Evolutionary conservation across 257 asterid species (phyloP), one percentile per base, ranked within the genome.

Genomic region (Haberlea rhodopensis): DNA sequence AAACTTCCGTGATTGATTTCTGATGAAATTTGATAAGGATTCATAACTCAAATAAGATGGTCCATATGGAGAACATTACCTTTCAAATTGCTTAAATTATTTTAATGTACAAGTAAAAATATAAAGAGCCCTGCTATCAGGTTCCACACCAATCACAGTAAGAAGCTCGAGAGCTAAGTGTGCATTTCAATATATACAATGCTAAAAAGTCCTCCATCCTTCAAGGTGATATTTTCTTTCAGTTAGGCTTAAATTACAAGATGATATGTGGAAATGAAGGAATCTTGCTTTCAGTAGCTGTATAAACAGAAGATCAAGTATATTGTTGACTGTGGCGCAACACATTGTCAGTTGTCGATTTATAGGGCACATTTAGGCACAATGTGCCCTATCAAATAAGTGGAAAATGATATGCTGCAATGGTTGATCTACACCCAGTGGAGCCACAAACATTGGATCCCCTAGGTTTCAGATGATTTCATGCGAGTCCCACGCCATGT

Each of bases 1-100:
- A 52, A 71, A 45, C 45, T 37, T 63, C 20, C 60, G 37, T 24
- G 13, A n/a, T n/a, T 37, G 40, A 61, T 16, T 60, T 43, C 68
- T 59, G 55, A 5, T 37, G 45, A 62, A 19, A 13, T 22, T 1
- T 57, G 16, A 21, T 10, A 60, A 64, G 31, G 34, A n/a, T n/a
- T 57, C 56, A 18, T 43, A 25, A 34, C 7, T 56, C 19, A 4
- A 20, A 43, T 26, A 52, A 60, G 13, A 32, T 46, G n/a, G 25
- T 63, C 32, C 16, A 53, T 23, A 49, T 56, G 34, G 31, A 62
- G 25, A 7, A 54, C 53, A n/a, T 13, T 60, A 57, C 60, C 3
- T 5, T 63, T 26, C 16, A 4, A 32, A 8, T 2, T 32, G 43
- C 13, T 32, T 37, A 37, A 29, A 29, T 20, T 21, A n/a, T 23